These are phyloP conservation scores for Rhodotorula taiwanensis DNA, from an alignment of 768 basidiomycete genomes.

Conservation along the genomic window DNA sequence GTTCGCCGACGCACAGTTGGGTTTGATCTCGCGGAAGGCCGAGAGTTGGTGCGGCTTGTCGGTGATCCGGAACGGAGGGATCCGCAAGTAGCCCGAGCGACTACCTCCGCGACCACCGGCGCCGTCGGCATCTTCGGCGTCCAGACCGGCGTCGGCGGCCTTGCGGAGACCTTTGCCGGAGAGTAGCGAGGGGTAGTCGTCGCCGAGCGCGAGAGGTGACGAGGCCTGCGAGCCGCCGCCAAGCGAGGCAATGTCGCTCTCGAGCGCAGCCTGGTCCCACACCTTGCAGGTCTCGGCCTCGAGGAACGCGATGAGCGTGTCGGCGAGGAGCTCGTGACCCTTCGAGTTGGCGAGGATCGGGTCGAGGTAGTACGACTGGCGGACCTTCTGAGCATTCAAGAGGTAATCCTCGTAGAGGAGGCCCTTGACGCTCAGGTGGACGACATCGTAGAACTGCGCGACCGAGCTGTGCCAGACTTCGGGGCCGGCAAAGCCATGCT, in stretches of 20 bases:
- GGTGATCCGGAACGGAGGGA: slow-evolving; percentile 68
- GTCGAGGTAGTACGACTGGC: slow-evolving; percentile 69
- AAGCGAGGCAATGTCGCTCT: slow-evolving; percentile 38
- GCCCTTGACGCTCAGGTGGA: slow-evolving; percentile 80
- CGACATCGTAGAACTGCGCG: slow-evolving; percentile 95
- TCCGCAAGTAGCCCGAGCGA: slow-evolving; percentile 49
- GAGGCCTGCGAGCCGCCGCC: slow-evolving; percentile 24
- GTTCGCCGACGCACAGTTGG: slow-evolving; percentile 92
- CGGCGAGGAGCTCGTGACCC: slow-evolving; percentile 82
- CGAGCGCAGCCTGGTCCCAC: slow-evolving; percentile 53
- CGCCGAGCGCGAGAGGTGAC: slow-evolving; percentile 30
- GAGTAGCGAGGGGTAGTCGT: slow-evolving; percentile 37
- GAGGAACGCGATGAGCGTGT: slow-evolving; percentile 83
- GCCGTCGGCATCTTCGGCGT: slow-evolving; percentile 37
- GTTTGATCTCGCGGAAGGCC: slow-evolving; percentile 73
- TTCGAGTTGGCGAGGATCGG: slow-evolving; percentile 67
- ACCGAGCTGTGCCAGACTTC: slow-evolving; percentile 84
- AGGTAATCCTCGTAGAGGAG: slow-evolving; percentile 77
- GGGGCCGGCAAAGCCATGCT: slow-evolving; percentile 77
- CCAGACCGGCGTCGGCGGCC: slow-evolving; percentile 38
- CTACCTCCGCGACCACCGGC: slow-evolving; percentile 27
- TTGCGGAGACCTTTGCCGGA: slow-evolving; percentile 41
- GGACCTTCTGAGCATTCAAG: slow-evolving; percentile 56
- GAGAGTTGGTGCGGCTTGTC: slow-evolving; percentile 49
- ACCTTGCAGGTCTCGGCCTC: slow-evolving; percentile 79